Base-by-base conservation (phyloP, 2,329 filamentous ascomycete genomes). In the Aspergillaceae sp. region DNA sequence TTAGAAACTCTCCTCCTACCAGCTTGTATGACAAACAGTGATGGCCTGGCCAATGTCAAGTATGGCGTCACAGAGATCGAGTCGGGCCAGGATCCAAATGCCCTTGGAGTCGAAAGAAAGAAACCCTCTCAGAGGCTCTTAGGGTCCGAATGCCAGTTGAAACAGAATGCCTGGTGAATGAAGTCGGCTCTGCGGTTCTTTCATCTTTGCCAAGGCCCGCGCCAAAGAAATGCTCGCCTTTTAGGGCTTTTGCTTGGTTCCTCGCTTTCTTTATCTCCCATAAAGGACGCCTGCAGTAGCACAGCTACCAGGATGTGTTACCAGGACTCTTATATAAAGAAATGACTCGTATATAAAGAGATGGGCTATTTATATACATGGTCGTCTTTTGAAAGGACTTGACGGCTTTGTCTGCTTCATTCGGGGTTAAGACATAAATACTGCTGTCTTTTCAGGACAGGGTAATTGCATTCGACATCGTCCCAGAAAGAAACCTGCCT, bases 61-160 rank as follows among this genome's bases (percentile, higher is more conserved):
- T 36, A 65, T 51, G n/a, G 52, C 47, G 9, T 65, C 60, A 35
- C 52, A 69, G 27, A 64, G 47, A 0, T 71, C 74, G 0, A 79
- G 52, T 55, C 79, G 76, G 45, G 78, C 74, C 0, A 78, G 53
- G 4, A 78, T 70, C 0, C 72, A 62, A 6, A 60, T 47, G 0
- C 72, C 71, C 29, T 71, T 66, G 0, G 75, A 61, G 1, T 67
- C 49, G 1, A 78, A 50, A 2, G 66, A 73, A 34, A 79, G 75
- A 3, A 65, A 69, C 0, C 73, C 74, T 1, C 76, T 76, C 0
- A 70, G 58, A 27, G 67, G 57, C 0, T 59, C 55, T 49, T 79
- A 76, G 0, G 78, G 64, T 0, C 78, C 46, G 1, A 19, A 19
- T 19, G 19, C 2, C 2, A 19, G 2, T 19, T 19, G 19, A 19